phyloP scores from a whole-genome alignment of 768 basidiomycete genomes.

The Neoboletus magnificus region DNA sequence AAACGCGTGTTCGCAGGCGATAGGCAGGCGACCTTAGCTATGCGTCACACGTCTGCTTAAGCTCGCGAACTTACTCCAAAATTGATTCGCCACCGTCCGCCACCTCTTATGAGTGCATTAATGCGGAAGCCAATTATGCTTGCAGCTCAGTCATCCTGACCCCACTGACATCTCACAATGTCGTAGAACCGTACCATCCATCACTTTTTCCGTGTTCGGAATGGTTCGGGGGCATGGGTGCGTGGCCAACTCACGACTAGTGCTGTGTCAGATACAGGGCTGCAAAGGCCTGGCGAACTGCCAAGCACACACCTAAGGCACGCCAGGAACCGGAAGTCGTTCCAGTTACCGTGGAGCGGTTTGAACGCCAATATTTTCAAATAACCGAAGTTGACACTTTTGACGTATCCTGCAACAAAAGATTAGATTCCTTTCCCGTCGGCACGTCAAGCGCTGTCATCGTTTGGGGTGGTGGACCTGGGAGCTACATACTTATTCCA shows the following conservation, averaged over 20 bases:
- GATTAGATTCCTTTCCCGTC: background rate
- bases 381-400: background rate
- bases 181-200: background rate
- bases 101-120: too few species aligned
- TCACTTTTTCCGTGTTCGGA: background rate
- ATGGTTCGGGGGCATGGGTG: background rate
- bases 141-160: background rate
- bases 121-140: background rate
- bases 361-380: background rate
- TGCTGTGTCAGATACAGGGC: constrained; percentile 3
- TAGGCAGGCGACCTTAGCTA: constrained; percentile 4
- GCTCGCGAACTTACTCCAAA: background rate
- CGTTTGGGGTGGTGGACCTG: background rate
- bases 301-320: constrained; percentile 12
- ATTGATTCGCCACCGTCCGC: constrained; percentile 7
- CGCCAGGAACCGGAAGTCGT: constrained; percentile 17
- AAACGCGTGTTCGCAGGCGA: constrained; percentile 17
- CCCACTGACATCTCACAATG: background rate
- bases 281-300: constrained; percentile 13
- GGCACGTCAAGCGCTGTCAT: background rate
- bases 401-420: background rate
- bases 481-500: background rate
- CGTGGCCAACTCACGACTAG: constrained; percentile 11
- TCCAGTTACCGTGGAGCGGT: background rate
- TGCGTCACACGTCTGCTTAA: background rate